phyloP scores from a whole-genome alignment of 805 yeast genomes.

The Candida ortonii region DNA sequence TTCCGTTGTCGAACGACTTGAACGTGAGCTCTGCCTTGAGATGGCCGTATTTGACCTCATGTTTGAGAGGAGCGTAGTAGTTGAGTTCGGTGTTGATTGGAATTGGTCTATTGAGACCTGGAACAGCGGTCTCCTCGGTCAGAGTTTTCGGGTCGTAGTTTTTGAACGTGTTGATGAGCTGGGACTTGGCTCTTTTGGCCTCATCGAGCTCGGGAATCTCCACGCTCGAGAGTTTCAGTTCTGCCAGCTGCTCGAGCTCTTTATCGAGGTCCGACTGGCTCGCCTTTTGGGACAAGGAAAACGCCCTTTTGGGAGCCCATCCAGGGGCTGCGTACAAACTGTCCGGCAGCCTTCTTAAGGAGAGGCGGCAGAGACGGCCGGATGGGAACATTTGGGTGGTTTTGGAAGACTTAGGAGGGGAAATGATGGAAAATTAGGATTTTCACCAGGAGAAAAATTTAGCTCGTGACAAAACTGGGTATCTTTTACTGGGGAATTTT shows the following conservation, averaged over 20 bases:
- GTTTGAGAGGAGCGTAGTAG: constrained; percentile 74
- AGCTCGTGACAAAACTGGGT: too few relatives aligned
- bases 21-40: constrained; percentile 74
- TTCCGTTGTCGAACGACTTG: constrained; percentile 67
- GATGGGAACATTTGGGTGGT: too few relatives aligned
- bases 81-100: constrained; percentile 86
- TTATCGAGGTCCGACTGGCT: constrained; percentile 21
- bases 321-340: too few relatives aligned
- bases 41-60: constrained; percentile 65
- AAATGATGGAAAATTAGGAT: too few relatives aligned
- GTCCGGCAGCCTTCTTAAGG: too few relatives aligned
- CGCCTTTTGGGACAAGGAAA: constrained; percentile 7
- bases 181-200: constrained; percentile 19
- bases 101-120: constrained; percentile 49
- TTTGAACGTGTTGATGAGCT: constrained; percentile 27
- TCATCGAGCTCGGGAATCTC: constrained; percentile 16
- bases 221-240: constrained; percentile 19
- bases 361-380: too few relatives aligned
- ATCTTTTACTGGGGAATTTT: too few relatives aligned
- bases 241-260: constrained; percentile 28
- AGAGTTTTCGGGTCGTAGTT: constrained; percentile 37
- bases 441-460: constrained; percentile 2
- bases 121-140: constrained; percentile 33
- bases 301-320: neutral
- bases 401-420: too few relatives aligned